phyloP scores from a whole-genome alignment of 352 stramenopile genomes.

The Phytophthora foliorum region DNA sequence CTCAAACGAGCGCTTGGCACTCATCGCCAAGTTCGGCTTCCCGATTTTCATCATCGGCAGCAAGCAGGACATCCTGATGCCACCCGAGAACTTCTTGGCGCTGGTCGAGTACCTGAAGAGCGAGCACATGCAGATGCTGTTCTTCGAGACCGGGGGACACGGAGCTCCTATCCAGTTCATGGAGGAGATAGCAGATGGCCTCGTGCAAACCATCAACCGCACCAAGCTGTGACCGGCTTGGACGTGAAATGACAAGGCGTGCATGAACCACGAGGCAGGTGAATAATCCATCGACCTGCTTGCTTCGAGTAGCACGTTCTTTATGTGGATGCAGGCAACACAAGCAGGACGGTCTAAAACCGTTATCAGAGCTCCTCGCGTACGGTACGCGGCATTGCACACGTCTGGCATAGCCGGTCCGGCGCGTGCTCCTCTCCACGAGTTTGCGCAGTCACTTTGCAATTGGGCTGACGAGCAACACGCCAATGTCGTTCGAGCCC shows the following conservation, averaged over 20 bases:
- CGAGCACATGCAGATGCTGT: slow-evolving; percentile 37
- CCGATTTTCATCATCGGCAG: slow-evolving; percentile 60
- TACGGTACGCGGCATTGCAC: background rate
- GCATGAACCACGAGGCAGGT: no score
- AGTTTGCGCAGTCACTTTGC: slow-evolving; percentile 38
- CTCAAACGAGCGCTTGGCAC: slow-evolving; percentile 51
- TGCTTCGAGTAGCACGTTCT: background rate
- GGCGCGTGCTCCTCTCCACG: slow-evolving; percentile 23
- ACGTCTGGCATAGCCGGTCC: slow-evolving; percentile 19
- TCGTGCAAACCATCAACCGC: slow-evolving; percentile 40
- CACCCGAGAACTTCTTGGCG: slow-evolving; percentile 39
- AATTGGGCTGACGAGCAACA: slow-evolving; percentile 11
- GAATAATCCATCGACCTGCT: slow-evolving; percentile 1
- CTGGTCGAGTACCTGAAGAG: slow-evolving; percentile 40
- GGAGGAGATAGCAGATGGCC: slow-evolving; percentile 42
- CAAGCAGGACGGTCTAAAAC: background rate
- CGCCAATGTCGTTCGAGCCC: slow-evolving; percentile 30
- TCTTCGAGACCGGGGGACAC: slow-evolving; percentile 47
- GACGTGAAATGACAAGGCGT: background rate
- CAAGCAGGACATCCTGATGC: slow-evolving; percentile 58
- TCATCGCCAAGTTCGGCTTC: slow-evolving; percentile 46
- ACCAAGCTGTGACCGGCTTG: slow-evolving; percentile 23
- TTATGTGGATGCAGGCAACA: background rate
- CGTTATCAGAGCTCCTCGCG: slow-evolving; percentile 10
- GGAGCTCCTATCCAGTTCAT: slow-evolving; percentile 43